phyloP scores from a whole-genome alignment of 1,139 yeast genomes.

The Blastobotrys ciferrii region DNA sequence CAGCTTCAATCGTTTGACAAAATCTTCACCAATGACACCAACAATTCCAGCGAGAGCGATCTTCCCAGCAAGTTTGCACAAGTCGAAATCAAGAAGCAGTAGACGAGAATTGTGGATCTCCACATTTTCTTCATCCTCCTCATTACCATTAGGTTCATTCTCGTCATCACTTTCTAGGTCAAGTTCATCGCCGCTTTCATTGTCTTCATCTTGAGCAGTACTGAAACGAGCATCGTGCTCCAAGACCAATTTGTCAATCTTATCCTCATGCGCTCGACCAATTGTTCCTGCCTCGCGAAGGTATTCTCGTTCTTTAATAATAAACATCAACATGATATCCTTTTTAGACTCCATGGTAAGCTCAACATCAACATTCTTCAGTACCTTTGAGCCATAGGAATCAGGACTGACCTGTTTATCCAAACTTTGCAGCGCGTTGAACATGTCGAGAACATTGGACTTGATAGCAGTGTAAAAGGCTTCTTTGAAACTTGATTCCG shows the following conservation, averaged over 20 bases:
- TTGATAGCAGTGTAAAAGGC: conserved; percentile 14
- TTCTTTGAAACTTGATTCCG: background rate
- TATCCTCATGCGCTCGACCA: conserved; percentile 17
- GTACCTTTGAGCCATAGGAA: conserved; percentile 13
- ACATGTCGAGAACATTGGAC: conserved; percentile 20
- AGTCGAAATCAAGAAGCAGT: conserved; percentile 19
- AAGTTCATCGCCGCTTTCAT: conserved; percentile 9
- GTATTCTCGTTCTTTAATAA: conserved; percentile 25
- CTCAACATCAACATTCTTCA: conserved; percentile 8
- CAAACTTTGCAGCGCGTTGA: conserved; percentile 17
- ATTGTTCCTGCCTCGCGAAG: conserved; percentile 18
- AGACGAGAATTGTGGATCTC: conserved; percentile 13
- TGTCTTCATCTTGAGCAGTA: conserved; percentile 15
- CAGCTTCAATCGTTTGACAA: conserved; percentile 22
- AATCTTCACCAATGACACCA: conserved; percentile 21
- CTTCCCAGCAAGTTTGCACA: conserved; percentile 19
- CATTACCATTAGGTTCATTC: conserved; percentile 10
- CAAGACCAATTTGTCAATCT: conserved; percentile 13
- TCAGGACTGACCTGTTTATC: conserved; percentile 14
- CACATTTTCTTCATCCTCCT: conserved; percentile 6
- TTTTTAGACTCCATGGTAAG: conserved; percentile 15
- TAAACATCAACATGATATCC: conserved; percentile 24
- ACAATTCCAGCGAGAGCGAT: conserved; percentile 1
- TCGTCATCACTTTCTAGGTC: conserved; percentile 12
- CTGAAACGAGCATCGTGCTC: conserved; percentile 13